Conservation (phyloP, 768 basidiomycete species). For the Zangia roseola region DNA sequence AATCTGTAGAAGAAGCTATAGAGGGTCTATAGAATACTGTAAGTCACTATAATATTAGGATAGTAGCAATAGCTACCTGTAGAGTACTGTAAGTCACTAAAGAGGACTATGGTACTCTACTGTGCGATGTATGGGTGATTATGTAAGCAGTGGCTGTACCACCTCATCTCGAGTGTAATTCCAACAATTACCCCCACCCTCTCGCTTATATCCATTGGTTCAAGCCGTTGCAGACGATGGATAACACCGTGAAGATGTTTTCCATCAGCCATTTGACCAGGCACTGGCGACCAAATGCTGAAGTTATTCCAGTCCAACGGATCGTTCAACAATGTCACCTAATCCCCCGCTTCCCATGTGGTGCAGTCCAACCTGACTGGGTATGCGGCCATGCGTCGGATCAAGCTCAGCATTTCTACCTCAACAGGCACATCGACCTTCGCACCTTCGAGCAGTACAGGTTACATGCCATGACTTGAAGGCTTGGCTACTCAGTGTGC, state of each 20-base stretch:
- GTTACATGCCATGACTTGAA: too few relatives aligned
- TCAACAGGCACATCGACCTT: conserved; percentile 1
- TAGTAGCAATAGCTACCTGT: too few relatives aligned
- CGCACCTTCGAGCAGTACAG: background rate
- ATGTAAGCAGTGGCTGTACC: too few relatives aligned
- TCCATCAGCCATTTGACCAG: background rate
- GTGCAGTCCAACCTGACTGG: background rate
- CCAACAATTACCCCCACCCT: conserved; percentile 8
- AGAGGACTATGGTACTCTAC: too few relatives aligned
- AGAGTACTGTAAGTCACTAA: too few relatives aligned
- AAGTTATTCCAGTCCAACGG: background rate
- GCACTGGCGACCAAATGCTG: background rate
- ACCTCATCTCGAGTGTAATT: background rate
- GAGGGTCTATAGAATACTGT: too few relatives aligned
- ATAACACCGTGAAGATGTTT: background rate
- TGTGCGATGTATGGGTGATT: too few relatives aligned
- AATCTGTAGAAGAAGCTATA: too few relatives aligned
- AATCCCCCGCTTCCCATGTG: background rate
- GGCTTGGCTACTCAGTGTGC: too few relatives aligned
- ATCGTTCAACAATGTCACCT: background rate
- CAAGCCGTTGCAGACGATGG: background rate
- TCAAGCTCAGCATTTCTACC: background rate
- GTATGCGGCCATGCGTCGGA: background rate
- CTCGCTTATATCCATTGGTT: conserved; percentile 19
- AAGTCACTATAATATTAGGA: too few relatives aligned